Percentiles rank a stretch among this genome's conserved stretches.
phyloP scores from a whole-genome alignment of 73 alveolate species.

The Paramecium primaurelia region DNA sequence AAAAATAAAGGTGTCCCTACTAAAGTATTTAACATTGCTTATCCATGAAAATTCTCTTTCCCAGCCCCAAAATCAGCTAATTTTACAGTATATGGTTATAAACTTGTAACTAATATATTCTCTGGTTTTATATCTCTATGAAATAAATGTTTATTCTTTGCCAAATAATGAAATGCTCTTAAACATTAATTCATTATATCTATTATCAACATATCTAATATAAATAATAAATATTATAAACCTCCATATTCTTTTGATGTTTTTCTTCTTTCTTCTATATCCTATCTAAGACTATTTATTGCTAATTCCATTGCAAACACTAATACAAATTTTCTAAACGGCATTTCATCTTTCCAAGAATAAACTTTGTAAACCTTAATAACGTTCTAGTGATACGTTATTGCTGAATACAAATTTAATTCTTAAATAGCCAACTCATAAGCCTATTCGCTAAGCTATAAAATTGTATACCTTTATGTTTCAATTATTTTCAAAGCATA shows the following conservation, averaged over 20 bases:
- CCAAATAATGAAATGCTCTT: conserved; percentile 8
- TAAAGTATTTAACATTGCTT: conserved; percentile 12
- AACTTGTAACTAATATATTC: neutral
- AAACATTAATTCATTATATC: conserved; percentile 43
- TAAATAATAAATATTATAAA: neutral
- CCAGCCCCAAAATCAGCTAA: conserved; percentile 46
- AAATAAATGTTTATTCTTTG: neutral
- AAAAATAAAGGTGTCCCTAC: conserved; percentile 50
- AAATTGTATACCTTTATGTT: neutral
- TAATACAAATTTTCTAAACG: neutral
- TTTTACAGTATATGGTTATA: neutral
- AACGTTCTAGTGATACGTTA: neutral
- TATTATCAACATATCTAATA: neutral
- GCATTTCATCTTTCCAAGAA: conserved; percentile 15
- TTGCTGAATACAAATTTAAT: neutral
- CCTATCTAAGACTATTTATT: neutral
- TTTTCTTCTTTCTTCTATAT: neutral
- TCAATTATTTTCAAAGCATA: conserved; percentile 37
- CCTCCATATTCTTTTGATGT: neutral
- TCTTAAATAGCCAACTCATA: conserved; percentile 8
- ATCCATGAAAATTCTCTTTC: neutral
- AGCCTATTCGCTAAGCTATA: conserved; percentile 11
- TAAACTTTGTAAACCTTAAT: neutral
- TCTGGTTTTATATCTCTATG: conserved; percentile 45
- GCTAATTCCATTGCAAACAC: conserved; percentile 38